Evolutionary conservation across 176 grass and related monocot genomes (phyloP).

Genomic region (Saccharum officinarum): DNA sequence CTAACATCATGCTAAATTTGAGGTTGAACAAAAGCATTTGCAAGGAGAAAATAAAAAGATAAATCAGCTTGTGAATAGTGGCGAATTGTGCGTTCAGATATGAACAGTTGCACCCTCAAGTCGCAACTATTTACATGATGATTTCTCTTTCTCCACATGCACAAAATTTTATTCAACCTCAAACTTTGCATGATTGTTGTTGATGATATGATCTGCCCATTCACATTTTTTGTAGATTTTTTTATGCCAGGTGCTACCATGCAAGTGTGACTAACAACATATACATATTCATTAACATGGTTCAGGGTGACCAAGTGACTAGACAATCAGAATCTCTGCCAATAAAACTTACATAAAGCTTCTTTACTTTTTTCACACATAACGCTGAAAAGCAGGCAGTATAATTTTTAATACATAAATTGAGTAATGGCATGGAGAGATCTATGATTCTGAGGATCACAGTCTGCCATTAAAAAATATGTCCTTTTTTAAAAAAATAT

Average conservation of each 20-base stretch:
- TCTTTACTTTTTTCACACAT: background rate
- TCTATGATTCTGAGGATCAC: background rate
- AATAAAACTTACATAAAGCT: background rate
- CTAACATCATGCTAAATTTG: background rate
- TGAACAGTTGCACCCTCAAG: background rate
- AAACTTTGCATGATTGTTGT: background rate
- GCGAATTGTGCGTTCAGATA: background rate
- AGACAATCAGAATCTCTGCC: background rate
- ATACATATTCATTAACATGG: constrained; percentile 16
- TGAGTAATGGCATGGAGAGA: background rate
- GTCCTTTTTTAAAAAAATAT: too few relatives aligned
- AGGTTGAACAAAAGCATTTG: background rate
- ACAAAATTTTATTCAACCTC: background rate
- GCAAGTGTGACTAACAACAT: background rate
- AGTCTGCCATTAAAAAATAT: background rate
- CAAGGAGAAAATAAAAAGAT: background rate
- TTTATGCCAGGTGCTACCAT: background rate
- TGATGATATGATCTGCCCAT: background rate
- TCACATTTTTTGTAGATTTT: background rate
- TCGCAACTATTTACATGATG: background rate
- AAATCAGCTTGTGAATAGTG: background rate
- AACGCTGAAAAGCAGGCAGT: background rate
- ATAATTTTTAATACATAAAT: background rate
- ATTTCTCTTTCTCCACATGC: background rate
- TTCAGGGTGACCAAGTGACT: background rate